Evolutionary conservation across 345 rosid genomes (phyloP), one percentile per base, ranked within the genome.

Genomic region (Populus nigra): DNA sequence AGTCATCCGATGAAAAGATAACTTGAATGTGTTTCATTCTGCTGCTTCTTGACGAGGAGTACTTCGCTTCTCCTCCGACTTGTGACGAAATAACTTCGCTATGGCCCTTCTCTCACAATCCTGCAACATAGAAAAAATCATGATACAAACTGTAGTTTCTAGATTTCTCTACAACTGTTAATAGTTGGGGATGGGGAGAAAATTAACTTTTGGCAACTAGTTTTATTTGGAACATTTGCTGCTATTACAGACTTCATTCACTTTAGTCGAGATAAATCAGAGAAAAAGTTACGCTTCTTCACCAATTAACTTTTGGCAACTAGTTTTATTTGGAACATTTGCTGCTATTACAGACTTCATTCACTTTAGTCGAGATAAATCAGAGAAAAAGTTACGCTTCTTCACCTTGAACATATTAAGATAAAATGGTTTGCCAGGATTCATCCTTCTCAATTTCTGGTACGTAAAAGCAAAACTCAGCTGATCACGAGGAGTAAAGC

Each of bases 401-500:
- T 35, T 72, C 82, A 91, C 99, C 97, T 93, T 96, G 85, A 93
- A 96, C 99, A 96, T 96, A 79, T 96, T 90, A 31, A 96, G 90
- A 81, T 90, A 87, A 83, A 93, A 96, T 13, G 96, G 91, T 82
- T 87, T 89, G 73, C 77, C 85, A 57, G 97, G 92, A 84, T 96
- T 96, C 89, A 83, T 87, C 82, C 90, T 87, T 83, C 90, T 88
- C 79, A 96, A 76, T 85, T 93, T 93, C 89, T 92, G 90, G 85
- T 93, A 92, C 17, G 98, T 88, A 76, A 88, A 93, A 5, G 96
- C 87, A 76, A 93, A 96, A 85, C 99, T 96, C 70, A 96, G 94
- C 85, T 96, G 99, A 84, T 96, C 99, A 65, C 99, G 93, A 55
- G 98, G 90, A 81, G 99, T 96, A 79, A 96, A 96, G 45, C 93